phyloP scores from a whole-genome alignment of 768 basidiomycete genomes.

The Boletus subparvulus region DNA sequence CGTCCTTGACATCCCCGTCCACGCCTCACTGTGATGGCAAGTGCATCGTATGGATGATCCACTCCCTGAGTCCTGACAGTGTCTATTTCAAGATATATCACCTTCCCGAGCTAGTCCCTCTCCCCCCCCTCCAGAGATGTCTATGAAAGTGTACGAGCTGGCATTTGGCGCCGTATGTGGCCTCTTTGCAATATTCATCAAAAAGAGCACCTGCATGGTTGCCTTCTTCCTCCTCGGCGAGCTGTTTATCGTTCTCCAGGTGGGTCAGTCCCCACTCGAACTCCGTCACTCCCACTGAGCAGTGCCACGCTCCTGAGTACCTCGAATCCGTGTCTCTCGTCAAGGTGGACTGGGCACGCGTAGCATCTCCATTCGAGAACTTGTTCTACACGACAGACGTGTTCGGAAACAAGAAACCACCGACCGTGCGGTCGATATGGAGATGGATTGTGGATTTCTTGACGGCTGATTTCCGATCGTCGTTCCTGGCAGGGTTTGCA shows the following conservation, averaged over 20 bases:
- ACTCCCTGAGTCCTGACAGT: slow-evolving; percentile 1
- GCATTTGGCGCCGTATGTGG: slow-evolving; percentile 88
- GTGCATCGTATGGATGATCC: slow-evolving; percentile 9
- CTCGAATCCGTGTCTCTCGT: slow-evolving; percentile 70
- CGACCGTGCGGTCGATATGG: slow-evolving; percentile 66
- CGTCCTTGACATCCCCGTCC: slow-evolving; percentile 32
- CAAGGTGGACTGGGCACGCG: slow-evolving; percentile 75
- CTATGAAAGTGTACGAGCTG: slow-evolving; percentile 77
- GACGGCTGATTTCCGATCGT: slow-evolving; percentile 91
- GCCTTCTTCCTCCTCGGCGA: slow-evolving; percentile 85
- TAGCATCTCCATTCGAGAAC: slow-evolving; percentile 67
- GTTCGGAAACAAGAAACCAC: slow-evolving; percentile 53
- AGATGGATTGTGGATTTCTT: slow-evolving; percentile 74
- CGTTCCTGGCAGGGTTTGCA: slow-evolving; percentile 80
- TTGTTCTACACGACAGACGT: slow-evolving; percentile 65
- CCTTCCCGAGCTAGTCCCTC: slow-evolving; percentile 10
- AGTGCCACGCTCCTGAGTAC: slow-evolving; percentile 53
- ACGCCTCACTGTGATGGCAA: slow-evolving; percentile 56
- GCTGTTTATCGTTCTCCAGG: slow-evolving; percentile 88
- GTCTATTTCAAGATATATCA: slow-evolving; percentile 8
- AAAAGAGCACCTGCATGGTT: slow-evolving; percentile 81
- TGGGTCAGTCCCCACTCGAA: slow-evolving; percentile 32
- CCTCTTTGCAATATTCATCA: slow-evolving; percentile 89
- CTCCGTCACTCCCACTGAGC: background rate
- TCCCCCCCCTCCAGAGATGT: slow-evolving; percentile 52